Base-by-base conservation (phyloP, 1,284 basidiomycete genomes). In the Rhodotorula mucilaginosa region DNA sequence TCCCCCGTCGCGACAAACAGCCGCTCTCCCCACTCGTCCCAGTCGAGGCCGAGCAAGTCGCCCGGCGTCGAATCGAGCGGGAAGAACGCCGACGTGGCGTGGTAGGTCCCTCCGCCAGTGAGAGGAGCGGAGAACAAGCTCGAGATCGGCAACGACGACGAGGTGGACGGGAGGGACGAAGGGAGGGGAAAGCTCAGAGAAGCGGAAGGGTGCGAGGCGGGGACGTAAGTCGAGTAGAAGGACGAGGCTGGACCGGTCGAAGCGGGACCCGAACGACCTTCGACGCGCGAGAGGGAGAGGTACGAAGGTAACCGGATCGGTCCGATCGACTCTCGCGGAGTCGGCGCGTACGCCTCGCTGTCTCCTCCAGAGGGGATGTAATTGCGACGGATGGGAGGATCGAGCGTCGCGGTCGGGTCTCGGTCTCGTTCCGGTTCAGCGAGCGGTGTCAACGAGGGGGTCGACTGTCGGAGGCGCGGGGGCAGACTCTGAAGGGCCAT, bases 41-140 rank as follows among this genome's bases (percentile, higher is more conserved):
- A 76, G 56, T 69, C 70, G 18, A 76, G 31, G 1, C 74, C 74
- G 29, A 76, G 59, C 51, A 76, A 15, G 57, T 76, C 74, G 1
- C 44, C 58, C 7, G 68, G 70, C 10, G 68, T 64, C 18, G 64
- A 46, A 39, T 74, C 72, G 49, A 62, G 49, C 18, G 74, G 74
- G 65, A 76, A 76, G 54, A 69, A 70, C 16, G 61, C 54, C 7
- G 61, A 64, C 6, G 62, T 64, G 29, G 68, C 51, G n/a, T 58
- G 51, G 58, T 54, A 51, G 10, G 52, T 48, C 2, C 48, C 29
- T 2, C 26, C 54, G 29, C 31, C 49, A 18, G 15, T 48, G 48
- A 51, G 54, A 10, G 65, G 51, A 19, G 64, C 51, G 7, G 67
- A n/a, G 61, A 67, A 66, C 10, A 54, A 64, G 18, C 58, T 39